Conservation (phyloP, 2,329 filamentous ascomycete species). For the Aurifilum marmelostoma region DNA sequence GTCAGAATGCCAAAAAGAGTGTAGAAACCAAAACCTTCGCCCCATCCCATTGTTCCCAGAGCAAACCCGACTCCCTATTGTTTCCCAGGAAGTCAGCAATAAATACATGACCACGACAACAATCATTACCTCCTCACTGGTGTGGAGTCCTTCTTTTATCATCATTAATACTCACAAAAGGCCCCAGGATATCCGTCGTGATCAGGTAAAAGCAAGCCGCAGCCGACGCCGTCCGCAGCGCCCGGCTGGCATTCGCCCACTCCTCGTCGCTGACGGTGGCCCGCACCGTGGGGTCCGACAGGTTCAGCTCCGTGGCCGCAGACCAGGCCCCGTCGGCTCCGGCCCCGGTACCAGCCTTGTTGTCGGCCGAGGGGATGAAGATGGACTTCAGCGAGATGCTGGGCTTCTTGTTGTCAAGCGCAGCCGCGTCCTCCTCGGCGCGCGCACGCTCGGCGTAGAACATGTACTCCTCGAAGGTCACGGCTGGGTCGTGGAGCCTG, state of each 20-base stretch:
- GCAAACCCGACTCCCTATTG: slow-evolving; percentile 38
- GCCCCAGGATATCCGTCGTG: slow-evolving; percentile 49
- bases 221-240: slow-evolving; percentile 47
- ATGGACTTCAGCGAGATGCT: slow-evolving; percentile 19
- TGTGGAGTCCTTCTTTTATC: no score
- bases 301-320: slow-evolving; percentile 24
- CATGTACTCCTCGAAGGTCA: slow-evolving; percentile 29
- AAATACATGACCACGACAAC: no score
- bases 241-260: slow-evolving; percentile 36
- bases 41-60: slow-evolving; percentile 30
- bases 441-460: slow-evolving; percentile 27
- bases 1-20: slow-evolving; percentile 44
- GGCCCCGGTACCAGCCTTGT: slow-evolving; percentile 5
- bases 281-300: slow-evolving; percentile 22
- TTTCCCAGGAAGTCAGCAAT: background rate
- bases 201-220: slow-evolving; percentile 51
- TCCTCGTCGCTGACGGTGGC: slow-evolving; percentile 24
- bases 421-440: slow-evolving; percentile 21
- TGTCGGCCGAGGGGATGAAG: slow-evolving; percentile 18
- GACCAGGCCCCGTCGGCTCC: slow-evolving; percentile 18
- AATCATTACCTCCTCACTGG: no score
- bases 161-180: slow-evolving; percentile 37
- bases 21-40: slow-evolving; percentile 48
- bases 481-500: slow-evolving; percentile 24
- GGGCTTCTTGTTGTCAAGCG: background rate